These are phyloP conservation scores for Podospora pseudopauciseta DNA, from an alignment of 495 filamentous ascomycete genomes.

Conservation along the genomic window DNA sequence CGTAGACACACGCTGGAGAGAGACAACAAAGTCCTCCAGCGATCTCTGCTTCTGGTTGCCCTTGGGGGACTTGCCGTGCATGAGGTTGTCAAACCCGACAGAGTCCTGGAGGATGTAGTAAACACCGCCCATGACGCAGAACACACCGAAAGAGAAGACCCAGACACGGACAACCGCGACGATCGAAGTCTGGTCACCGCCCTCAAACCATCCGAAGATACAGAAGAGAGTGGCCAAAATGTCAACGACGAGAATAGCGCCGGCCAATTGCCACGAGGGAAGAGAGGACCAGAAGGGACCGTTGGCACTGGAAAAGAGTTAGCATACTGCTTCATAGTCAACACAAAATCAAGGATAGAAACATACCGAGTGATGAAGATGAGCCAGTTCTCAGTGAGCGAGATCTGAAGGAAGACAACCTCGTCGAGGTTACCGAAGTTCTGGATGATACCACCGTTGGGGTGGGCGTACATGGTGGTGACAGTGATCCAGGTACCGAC, in stretches of 20 bases:
- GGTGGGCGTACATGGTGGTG: conserved; percentile 66
- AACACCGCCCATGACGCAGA: conserved; percentile 53
- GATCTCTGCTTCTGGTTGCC: conserved; percentile 69
- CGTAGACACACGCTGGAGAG: conserved; percentile 78
- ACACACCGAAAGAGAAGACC: conserved; percentile 84
- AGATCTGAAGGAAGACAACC: conserved; percentile 86
- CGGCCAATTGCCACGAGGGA: conserved; percentile 76
- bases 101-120: conserved; percentile 78
- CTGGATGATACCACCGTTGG: conserved; percentile 77
- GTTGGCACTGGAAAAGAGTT: conserved; percentile 54
- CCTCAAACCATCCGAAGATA: conserved; percentile 72
- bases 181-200: conserved; percentile 61
- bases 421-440: conserved; percentile 78
- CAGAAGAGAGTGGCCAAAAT: conserved; percentile 78
- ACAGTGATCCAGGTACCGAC: conserved; percentile 80
- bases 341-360: neutral
- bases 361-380: conserved; percentile 78
- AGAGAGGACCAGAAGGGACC: conserved; percentile 80
- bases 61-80: conserved; percentile 82
- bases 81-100: conserved; percentile 78
- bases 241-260: conserved; percentile 76
- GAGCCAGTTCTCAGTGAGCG: conserved; percentile 90
- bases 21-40: conserved; percentile 82
- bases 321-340: neutral
- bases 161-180: conserved; percentile 81